Percentiles rank a stretch among this genome's conserved stretches.
These are phyloP conservation scores for Xylariomycetidae sp. DNA, from an alignment of 2,329 filamentous ascomycete genomes.

Conservation along the genomic window DNA sequence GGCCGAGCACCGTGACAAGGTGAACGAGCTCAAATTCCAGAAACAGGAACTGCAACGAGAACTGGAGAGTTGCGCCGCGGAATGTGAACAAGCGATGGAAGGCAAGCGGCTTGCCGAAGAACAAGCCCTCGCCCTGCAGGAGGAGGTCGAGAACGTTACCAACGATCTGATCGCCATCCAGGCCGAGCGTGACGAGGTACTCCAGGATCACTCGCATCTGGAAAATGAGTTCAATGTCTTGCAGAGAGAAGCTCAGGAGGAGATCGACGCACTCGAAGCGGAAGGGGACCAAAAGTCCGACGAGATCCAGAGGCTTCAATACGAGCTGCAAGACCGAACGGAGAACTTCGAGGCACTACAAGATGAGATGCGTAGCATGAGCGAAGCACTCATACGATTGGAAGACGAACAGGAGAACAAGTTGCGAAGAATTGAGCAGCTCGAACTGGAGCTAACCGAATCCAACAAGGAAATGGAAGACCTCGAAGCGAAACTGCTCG, in stretches of 20 bases:
- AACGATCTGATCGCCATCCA: conserved; percentile 77
- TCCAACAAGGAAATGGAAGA: conserved; percentile 83
- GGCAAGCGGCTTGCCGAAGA: conserved; percentile 58
- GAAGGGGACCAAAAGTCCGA: conserved; percentile 69
- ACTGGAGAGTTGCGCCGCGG: conserved; percentile 71
- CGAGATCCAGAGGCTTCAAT: conserved; percentile 64
- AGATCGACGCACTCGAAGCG: conserved; percentile 62
- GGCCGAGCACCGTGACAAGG: conserved; percentile 77
- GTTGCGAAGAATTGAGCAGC: conserved; percentile 70
- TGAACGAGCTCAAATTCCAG: conserved; percentile 80
- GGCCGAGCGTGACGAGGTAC: conserved; percentile 78
- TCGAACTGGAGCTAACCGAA: conserved; percentile 78
- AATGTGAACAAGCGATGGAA: conserved; percentile 70
- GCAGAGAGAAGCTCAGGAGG: conserved; percentile 59
- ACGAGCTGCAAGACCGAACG: conserved; percentile 68
- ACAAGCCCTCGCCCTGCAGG: conserved; percentile 60
- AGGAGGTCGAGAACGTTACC: conserved; percentile 73
- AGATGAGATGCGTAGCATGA: conserved; percentile 88
- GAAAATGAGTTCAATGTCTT: conserved; percentile 59
- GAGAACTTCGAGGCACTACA: conserved; percentile 92
- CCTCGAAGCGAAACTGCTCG: conserved; percentile 76
- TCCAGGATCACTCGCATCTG: conserved; percentile 58
- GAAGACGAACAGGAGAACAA: conserved; percentile 87
- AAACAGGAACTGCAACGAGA: conserved; percentile 86
- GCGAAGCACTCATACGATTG: conserved; percentile 76